Base-by-base conservation (phyloP, 208 protist species). In the Acanthamoeba castellanii region DNA sequence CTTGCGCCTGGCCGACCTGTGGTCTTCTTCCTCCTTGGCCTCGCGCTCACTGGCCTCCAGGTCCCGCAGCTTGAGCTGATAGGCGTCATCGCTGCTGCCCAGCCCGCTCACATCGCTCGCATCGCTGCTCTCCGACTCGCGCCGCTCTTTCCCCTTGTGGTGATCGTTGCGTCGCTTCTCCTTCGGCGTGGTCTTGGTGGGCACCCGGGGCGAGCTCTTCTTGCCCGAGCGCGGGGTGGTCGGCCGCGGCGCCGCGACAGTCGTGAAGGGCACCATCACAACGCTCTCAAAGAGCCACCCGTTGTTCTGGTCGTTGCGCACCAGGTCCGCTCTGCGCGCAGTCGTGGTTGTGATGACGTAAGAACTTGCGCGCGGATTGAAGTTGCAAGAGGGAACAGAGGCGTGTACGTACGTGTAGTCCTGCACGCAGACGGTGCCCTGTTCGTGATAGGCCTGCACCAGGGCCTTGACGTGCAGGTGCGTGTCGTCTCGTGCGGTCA, bases 281-380 rank as follows among this genome's bases (percentile, higher is more conserved):
- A 78, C 70, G 32, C 70, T 78, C 70, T 78, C 70, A 78, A 78
- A 78, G 27, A 78, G 70, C 70, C 70, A 78, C 30, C 70, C 70
- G 27, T 9, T 78, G 70, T 78, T 78, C 70, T 78, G 70, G 27
- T 78, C 70, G 37, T 78, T 78, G 25, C 70, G 70, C 16, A 78
- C 27, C 14, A 78, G 70, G 37, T 78, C 70, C 20, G 70, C 70
- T 0, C 70, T 78, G 16, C 34, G 14, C 37, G 30, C 70, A 45
- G 9, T 0, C 11, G 18, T 7, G 70, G 6, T 7, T 78, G 20
- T 27, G 30, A 72, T 27, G 64, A 25, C 6, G 7, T 37, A 9
- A 74, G 11, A 9, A n/a, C 22, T 13, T 61, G 55, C 11, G 55
- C 55, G 55, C 55, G 16, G 55, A 25, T 13, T 61, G 11, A 5